Base-by-base conservation (phyloP, 2,329 filamentous ascomycete genomes). In the Aspergillus arachidicola region DNA sequence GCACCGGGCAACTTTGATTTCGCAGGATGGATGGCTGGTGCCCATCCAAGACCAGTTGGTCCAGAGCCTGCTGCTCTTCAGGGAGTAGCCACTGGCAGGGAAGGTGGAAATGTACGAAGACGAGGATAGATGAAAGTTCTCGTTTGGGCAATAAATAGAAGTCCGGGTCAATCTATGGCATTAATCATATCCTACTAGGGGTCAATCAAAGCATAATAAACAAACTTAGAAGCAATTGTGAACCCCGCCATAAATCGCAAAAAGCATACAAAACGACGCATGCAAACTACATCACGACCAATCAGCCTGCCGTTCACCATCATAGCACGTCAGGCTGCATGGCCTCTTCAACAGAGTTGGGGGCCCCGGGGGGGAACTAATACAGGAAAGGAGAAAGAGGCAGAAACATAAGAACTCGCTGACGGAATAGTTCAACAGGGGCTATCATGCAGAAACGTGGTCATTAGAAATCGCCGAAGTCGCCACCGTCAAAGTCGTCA, bases 11-110 rank as follows among this genome's bases (percentile, higher is more conserved):
- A 87, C 60, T 91, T 91, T 67, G 88, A 91, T 76, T 81, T 90
- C 58, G 89, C 89, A 3, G 84, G 86, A 6, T 91, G 87, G 85
- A 85, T 91, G 83, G 88, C 89, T 21, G 89, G 88, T 11, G 76
- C 80, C n/a, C 69, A 74, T 43, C 68, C 75, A 26, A 71, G 70
- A 14, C 72, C 71, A 21, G 68, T 70, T 26, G 65, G 61, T 57
- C 65, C 64, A 14, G 66, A 69, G 41, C 61, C 63, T n/a, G 55
- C 61, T 43, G 65, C 66, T 21, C 21, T 57, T 32, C 68, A 60
- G 38, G 67, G 64, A 26, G 66, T 67, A 32, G 67, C 72, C 16
- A 73, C 68, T 34, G 73, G 73, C 6, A 71, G 75, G 57, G 74
- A 76, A 23, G 60, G 59, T 50, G 66, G 66, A 60, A 72, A 63